Evolutionary conservation across 805 yeast species (phyloP).

Genomic region (Myxozyma lipomycoides): DNA sequence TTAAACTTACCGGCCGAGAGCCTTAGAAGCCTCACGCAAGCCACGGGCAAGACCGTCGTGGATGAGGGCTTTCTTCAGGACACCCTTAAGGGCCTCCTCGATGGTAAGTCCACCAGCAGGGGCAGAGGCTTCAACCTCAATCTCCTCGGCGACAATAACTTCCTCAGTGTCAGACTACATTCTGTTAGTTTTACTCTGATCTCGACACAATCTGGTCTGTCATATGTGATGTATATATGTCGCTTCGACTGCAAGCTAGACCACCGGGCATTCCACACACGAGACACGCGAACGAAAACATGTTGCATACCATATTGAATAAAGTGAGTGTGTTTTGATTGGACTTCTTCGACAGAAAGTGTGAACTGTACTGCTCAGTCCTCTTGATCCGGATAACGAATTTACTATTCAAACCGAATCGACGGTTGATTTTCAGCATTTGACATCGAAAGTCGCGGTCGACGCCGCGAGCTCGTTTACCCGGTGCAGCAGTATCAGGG

Average conservation of each 20-base stretch:
- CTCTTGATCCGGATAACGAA: conserved; percentile 12
- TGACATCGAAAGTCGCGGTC: too few relatives aligned
- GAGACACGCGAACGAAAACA: background rate
- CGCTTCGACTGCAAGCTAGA: too few relatives aligned
- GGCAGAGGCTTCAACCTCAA: conserved; percentile 69
- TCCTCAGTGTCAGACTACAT: conserved; percentile 54
- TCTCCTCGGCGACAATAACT: conserved; percentile 76
- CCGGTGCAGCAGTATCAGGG: too few relatives aligned
- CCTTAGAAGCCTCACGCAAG: conserved; percentile 99
- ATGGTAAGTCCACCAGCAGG: conserved; percentile 87
- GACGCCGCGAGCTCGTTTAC: too few relatives aligned
- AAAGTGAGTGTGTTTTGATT: background rate
- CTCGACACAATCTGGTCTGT: too few relatives aligned
- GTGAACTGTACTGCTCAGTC: conserved; percentile 36
- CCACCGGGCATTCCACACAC: too few relatives aligned
- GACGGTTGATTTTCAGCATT: background rate
- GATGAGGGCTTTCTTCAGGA: conserved; percentile 94
- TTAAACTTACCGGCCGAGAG: conserved; percentile 68
- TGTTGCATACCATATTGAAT: conserved; percentile 28
- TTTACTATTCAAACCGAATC: too few relatives aligned
- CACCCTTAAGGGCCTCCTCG: conserved; percentile 97
- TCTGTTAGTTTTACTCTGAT: too few relatives aligned
- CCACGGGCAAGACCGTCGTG: conserved; percentile 99
- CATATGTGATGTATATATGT: too few relatives aligned
- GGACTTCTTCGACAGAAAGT: conserved; percentile 38